phyloP scores from a whole-genome alignment of 768 basidiomycete species.

The Russula compacta region DNA sequence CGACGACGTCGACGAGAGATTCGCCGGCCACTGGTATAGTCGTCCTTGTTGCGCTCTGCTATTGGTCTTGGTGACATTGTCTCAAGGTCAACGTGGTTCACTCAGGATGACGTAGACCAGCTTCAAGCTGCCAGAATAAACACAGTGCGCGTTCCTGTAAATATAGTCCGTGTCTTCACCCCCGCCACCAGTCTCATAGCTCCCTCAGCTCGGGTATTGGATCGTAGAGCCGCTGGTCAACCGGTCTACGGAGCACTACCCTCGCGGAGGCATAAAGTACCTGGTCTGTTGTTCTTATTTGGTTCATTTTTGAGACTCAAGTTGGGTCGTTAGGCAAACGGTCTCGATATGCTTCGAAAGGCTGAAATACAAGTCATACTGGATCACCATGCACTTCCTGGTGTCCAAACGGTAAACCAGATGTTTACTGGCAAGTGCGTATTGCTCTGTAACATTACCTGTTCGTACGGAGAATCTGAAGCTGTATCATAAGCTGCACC shows the following conservation, averaged over 20 bases:
- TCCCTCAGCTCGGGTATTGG: constrained; percentile 67
- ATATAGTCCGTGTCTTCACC: constrained; percentile 17
- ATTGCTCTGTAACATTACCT: neutral
- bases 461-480: neutral
- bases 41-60: neutral
- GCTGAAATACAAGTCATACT: constrained; percentile 63
- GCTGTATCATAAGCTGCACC: constrained; percentile 44
- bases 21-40: constrained; percentile 56
- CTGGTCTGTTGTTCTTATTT: constrained; percentile 34
- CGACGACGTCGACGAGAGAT: constrained; percentile 40
- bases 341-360: constrained; percentile 46
- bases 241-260: constrained; percentile 49
- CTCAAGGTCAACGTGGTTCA: constrained; percentile 63
- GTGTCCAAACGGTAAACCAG: constrained; percentile 52
- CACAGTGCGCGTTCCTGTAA: constrained; percentile 66
- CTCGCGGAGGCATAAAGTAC: constrained; percentile 57
- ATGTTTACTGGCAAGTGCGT: constrained; percentile 60
- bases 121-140: constrained; percentile 53
- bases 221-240: constrained; percentile 66
- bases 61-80: neutral
- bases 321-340: constrained; percentile 40
- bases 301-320: neutral
- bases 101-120: constrained; percentile 46
- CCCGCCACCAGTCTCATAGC: neutral
- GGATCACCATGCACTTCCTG: constrained; percentile 63